Conservation (phyloP, 768 basidiomycete genomes). For the Phlebiopsis flavidoalba region DNA sequence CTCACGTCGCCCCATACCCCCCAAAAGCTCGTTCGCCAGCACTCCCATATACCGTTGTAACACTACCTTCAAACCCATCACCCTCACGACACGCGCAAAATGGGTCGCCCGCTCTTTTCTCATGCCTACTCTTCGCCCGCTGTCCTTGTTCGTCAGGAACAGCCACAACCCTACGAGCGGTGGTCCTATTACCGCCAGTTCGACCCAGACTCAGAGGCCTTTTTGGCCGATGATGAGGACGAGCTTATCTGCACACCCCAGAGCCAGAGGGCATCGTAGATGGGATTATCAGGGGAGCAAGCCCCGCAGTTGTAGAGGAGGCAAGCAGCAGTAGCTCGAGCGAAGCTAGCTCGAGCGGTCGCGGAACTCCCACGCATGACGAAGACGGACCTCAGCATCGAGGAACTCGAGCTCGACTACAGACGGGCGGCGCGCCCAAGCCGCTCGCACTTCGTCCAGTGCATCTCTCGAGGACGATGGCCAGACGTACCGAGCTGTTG, state of each 20-base stretch:
- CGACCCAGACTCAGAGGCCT: conserved; percentile 80
- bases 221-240: conserved; percentile 56
- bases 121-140: conserved; percentile 8
- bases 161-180: conserved; percentile 35
- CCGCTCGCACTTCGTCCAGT: neutral
- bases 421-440: neutral
- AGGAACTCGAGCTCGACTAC: conserved; percentile 9
- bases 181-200: conserved; percentile 67
- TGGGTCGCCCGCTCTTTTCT: conserved; percentile 19
- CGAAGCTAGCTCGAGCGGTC: conserved; percentile 40
- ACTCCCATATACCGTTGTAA: conserved; percentile 11
- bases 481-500: conserved; percentile 3
- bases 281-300: conserved; percentile 2
- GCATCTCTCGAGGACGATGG: conserved; percentile 1
- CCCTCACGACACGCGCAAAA: neutral
- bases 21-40: conserved; percentile 13
- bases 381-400: conserved; percentile 34
- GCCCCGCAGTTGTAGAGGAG: conserved; percentile 4
- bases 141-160: conserved; percentile 8
- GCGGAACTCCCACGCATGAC: conserved; percentile 44
- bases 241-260: conserved; percentile 55
- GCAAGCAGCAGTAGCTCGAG: conserved; percentile 22
- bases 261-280: conserved; percentile 2
- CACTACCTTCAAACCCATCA: neutral
- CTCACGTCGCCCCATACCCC: conserved; percentile 5